phyloP scores from a whole-genome alignment of 2,329 filamentous ascomycete genomes.

The Hyphodiscus sp. region DNA sequence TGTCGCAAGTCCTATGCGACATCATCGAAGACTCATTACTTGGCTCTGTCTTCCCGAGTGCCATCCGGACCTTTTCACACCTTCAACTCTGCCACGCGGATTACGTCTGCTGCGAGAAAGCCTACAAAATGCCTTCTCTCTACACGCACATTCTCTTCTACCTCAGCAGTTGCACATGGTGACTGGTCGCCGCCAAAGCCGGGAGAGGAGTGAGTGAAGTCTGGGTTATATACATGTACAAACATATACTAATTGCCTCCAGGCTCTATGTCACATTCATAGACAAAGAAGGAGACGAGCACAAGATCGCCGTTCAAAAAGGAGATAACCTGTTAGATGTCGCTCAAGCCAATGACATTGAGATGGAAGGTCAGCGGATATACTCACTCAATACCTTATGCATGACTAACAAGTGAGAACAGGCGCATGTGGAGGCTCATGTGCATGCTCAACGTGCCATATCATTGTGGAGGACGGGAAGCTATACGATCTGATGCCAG shows the following conservation, averaged over 20 bases:
- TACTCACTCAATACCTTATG: not conserved
- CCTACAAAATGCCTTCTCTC: not conserved
- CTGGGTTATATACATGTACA: not conserved
- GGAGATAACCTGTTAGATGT: constrained; percentile 95
- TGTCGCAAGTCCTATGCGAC: constrained; percentile 8
- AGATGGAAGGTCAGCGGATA: constrained; percentile 75
- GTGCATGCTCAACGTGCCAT: constrained; percentile 71
- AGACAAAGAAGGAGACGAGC: constrained; percentile 75
- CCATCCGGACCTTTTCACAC: not conserved
- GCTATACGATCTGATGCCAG: constrained; percentile 56
- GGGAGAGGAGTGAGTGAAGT: constrained; percentile 72
- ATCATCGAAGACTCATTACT: constrained; percentile 3
- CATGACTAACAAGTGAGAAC: constrained; percentile 3
- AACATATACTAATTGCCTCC: constrained; percentile 2
- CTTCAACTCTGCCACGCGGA: not conserved
- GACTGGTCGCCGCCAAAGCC: constrained; percentile 79
- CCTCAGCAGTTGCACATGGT: constrained; percentile 57
- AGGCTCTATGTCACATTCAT: constrained; percentile 88
- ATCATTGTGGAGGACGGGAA: constrained; percentile 60
- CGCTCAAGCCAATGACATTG: constrained; percentile 86
- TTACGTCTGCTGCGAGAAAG: not conserved
- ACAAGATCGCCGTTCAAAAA: constrained; percentile 72
- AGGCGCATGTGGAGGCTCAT: constrained; percentile 83
- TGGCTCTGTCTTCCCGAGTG: constrained; percentile 2
- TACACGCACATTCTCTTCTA: constrained; percentile 54